Percentiles rank a stretch among this genome's conserved stretches.
Conservation (phyloP, 2,329 filamentous ascomycete genomes). For the Ophiostoma ulmi region DNA sequence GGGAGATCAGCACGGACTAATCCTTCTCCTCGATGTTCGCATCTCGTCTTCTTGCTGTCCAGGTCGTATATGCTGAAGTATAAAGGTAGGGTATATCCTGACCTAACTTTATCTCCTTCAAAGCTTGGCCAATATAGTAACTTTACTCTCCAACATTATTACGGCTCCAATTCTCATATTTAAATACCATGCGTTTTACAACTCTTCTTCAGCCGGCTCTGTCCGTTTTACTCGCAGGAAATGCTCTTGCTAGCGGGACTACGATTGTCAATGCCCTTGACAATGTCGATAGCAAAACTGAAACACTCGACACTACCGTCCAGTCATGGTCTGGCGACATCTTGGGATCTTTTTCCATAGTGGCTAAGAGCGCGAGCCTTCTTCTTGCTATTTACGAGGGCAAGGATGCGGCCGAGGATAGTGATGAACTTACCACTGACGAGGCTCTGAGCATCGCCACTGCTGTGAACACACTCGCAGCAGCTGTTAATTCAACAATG, state of each 20-base stretch:
- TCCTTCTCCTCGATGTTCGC: neutral
- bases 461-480: slow-evolving; percentile 36
- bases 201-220: neutral
- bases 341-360: slow-evolving; percentile 40
- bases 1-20: neutral
- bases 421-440: slow-evolving; percentile 36
- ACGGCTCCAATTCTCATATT: too few relatives aligned
- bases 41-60: too few relatives aligned
- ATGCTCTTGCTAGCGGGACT: neutral
- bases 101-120: neutral
- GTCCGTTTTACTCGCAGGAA: neutral
- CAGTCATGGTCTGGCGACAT: slow-evolving; percentile 38
- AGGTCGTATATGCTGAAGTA: neutral
- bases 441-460: slow-evolving; percentile 40
- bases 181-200: neutral
- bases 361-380: slow-evolving; percentile 37
- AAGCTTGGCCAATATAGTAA: neutral
- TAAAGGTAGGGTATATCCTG: neutral
- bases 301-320: slow-evolving; percentile 31
- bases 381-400: slow-evolving; percentile 40
- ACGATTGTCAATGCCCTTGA: slow-evolving; percentile 19
- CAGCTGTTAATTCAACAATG: slow-evolving; percentile 39
- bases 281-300: slow-evolving; percentile 18
- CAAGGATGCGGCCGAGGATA: slow-evolving; percentile 36
- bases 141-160: neutral